Percentiles rank a stretch among this genome's conserved stretches.
Evolutionary conservation across 176 grass and related monocot species (phyloP).

Genomic region (Poa annua): DNA sequence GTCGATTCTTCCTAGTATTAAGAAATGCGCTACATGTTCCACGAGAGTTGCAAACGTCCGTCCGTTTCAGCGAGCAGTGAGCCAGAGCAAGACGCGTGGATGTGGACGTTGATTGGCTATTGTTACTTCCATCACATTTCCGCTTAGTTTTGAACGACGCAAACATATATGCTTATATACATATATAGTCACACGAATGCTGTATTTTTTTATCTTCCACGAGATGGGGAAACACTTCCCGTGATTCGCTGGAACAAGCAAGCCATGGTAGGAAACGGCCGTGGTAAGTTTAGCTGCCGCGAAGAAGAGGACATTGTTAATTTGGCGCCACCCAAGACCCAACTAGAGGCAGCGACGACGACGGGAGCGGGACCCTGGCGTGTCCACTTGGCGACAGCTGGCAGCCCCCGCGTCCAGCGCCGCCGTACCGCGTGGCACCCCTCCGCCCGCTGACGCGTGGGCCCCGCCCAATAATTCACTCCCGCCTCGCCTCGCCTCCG

Average conservation of each 20-base stretch:
- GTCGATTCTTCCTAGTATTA: background rate
- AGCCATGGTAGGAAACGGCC: constrained; percentile 31
- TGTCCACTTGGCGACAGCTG: constrained; percentile 50
- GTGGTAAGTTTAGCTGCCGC: background rate
- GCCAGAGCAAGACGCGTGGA: background rate
- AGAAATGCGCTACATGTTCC: constrained; percentile 7
- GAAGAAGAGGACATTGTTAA: background rate
- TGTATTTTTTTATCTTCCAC: background rate
- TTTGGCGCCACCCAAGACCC: background rate
- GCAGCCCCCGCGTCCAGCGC: background rate
- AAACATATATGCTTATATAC: no score
- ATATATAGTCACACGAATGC: background rate
- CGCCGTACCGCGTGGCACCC: background rate
- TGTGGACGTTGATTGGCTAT: background rate
- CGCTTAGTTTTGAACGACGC: no score
- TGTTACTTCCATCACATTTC: background rate
- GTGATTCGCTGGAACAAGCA: constrained; percentile 38
- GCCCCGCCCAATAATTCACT: background rate
- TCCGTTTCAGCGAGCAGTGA: background rate
- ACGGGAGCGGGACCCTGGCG: background rate
- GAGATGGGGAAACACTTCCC: background rate
- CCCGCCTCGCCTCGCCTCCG: background rate
- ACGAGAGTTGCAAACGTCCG: background rate
- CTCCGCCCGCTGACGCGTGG: background rate
- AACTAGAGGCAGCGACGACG: background rate